phyloP scores from a whole-genome alignment of 1,284 basidiomycete genomes.

The Apiotrichum gamsii region DNA sequence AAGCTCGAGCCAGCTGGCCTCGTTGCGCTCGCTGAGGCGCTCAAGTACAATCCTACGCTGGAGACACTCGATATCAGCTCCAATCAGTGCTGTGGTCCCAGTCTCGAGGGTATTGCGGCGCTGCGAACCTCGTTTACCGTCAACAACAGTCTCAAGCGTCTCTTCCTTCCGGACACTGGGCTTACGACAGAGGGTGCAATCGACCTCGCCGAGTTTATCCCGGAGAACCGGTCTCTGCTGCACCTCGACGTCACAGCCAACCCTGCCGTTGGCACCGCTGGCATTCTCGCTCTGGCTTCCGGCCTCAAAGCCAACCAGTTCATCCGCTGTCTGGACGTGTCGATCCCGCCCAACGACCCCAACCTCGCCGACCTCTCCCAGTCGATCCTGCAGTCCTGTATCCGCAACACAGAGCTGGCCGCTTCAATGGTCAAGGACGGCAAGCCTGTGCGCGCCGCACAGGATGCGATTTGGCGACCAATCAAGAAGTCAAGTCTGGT shows the following conservation, averaged over 20 bases:
- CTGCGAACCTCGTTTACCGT: conserved; percentile 86
- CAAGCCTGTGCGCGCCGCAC: conserved; percentile 14
- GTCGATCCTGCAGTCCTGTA: conserved; percentile 58
- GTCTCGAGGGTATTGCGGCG: conserved; percentile 78
- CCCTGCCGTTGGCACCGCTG: conserved; percentile 69
- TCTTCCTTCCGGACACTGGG: conserved; percentile 81
- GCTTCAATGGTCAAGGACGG: conserved; percentile 30
- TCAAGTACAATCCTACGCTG: conserved; percentile 93
- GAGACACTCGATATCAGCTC: conserved; percentile 89
- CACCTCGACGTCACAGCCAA: conserved; percentile 84
- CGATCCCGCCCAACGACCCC: conserved; percentile 82
- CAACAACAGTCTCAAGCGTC: conserved; percentile 82
- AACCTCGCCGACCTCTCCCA: conserved; percentile 62
- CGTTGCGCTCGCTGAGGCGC: conserved; percentile 74
- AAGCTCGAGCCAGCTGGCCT: conserved; percentile 79
- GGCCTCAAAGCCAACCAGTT: conserved; percentile 74
- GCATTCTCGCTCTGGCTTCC: conserved; percentile 82
- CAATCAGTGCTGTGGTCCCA: conserved; percentile 87
- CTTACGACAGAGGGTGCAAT: conserved; percentile 78
- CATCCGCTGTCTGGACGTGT: conserved; percentile 87
- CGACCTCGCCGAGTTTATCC: conserved; percentile 90
- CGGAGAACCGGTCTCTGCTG: conserved; percentile 76
- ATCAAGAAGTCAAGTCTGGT: conserved; percentile 50
- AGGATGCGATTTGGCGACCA: conserved; percentile 48
- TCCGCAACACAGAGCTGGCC: conserved; percentile 74